Base-by-base conservation (phyloP, 1,284 basidiomycete species). In the Peniophora sp. region DNA sequence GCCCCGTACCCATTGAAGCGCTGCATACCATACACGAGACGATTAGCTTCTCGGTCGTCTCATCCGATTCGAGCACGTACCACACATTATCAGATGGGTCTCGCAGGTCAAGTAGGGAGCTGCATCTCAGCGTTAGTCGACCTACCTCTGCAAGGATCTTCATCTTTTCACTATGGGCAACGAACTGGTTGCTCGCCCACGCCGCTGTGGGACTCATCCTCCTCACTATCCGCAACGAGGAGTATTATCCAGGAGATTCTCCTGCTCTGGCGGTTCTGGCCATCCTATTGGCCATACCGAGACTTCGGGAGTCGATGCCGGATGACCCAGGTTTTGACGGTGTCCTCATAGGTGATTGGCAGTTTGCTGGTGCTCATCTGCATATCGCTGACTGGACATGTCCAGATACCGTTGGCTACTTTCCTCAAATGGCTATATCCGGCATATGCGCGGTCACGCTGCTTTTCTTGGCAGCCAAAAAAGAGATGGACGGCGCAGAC, bases 321-420 rank as follows among this genome's bases (percentile, higher is more conserved):
- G 77, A 81, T 60, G 77, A 74, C 12, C 78, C 78, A 27, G 78
- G 70, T 2, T 66, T 76, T 43, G 77, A 80, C 56, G 77, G 78
- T 74, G 70, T 77, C 16, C 62, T 78, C 17, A 73, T 78, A 49
- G 75, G 74, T 77, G 59, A 50, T 63, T 56, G 22, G 2, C 6
- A 8, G 44, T 0, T 25, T 23, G 17, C 34, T 25, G 8, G n/a
- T 39, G 19, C 17, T n/a, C 9, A 35, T 2, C 23, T 25, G 14
- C 34, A 12, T 46, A 39, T 51, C 20, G 47, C 51, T 47, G 27
- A 32, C 27, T 5, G 27, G 27, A 32, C 34, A 47, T 41, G 23
- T 17, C 49, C 39, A 78, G 77, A 81, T 58, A 68, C 65, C 50
- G 78, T 81, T 44, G 78, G 77, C 3, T 77, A 71, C 60, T 79